phyloP scores from a whole-genome alignment of 805 yeast genomes.

The Wickerhamomyces sydowiorum region DNA sequence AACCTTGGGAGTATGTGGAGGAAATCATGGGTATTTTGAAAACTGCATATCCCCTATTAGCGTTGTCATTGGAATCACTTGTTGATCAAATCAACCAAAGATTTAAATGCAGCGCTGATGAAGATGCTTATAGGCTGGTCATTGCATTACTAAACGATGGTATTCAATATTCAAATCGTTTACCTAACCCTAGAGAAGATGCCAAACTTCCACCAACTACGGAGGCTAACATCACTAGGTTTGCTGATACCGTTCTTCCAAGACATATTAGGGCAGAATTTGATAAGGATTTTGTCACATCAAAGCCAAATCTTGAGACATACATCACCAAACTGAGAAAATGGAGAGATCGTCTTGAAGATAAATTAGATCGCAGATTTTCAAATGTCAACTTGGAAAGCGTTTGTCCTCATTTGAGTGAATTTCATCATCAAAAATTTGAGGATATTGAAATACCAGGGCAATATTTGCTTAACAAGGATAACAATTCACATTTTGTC shows the following conservation, averaged over 20 bases:
- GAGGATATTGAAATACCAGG: slow-evolving; percentile 98
- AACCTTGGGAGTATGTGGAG: slow-evolving; percentile 90
- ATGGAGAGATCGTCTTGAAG: slow-evolving; percentile 93
- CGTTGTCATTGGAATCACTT: slow-evolving; percentile 86
- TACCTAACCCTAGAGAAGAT: slow-evolving; percentile 83
- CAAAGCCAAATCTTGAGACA: slow-evolving; percentile 83
- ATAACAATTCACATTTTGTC: slow-evolving; percentile 82
- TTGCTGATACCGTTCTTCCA: slow-evolving; percentile 91
- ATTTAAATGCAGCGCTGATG: slow-evolving; percentile 91
- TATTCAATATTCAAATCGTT: slow-evolving; percentile 79
- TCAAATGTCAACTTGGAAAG: slow-evolving; percentile 78
- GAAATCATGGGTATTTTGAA: slow-evolving; percentile 93
- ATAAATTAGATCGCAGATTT: slow-evolving; percentile 81
- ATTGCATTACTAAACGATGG: slow-evolving; percentile 93
- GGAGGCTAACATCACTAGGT: slow-evolving; percentile 78
- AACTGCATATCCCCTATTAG: slow-evolving; percentile 92
- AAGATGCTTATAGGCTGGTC: slow-evolving; percentile 90
- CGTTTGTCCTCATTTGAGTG: slow-evolving; percentile 90
- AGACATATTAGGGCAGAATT: slow-evolving; percentile 84
- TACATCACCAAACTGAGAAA: slow-evolving; percentile 77
- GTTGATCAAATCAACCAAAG: slow-evolving; percentile 94
- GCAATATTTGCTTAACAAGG: slow-evolving; percentile 84
- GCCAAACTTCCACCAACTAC: slow-evolving; percentile 88
- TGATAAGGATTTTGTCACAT: slow-evolving; percentile 81
- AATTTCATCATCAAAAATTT: slow-evolving; percentile 96